A percentile compares a stretch with the other conserved stretches of the same genome.
phyloP scores from a whole-genome alignment of 805 yeast species.

The Metschnikowia sp. region DNA sequence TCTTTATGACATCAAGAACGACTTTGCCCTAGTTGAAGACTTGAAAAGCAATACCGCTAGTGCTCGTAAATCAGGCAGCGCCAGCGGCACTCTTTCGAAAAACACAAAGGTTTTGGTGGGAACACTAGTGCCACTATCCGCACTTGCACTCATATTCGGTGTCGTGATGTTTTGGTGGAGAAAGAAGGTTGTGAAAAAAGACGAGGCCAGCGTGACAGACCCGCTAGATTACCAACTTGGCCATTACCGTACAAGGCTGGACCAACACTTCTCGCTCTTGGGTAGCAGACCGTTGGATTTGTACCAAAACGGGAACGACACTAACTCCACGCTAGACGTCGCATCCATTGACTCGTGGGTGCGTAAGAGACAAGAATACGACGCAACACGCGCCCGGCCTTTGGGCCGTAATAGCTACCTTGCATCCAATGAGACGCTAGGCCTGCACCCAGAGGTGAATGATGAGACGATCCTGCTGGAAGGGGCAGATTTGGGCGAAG shows the following conservation, averaged over 20 bases:
- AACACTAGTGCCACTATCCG: constrained; percentile 34
- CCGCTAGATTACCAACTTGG: constrained; percentile 17
- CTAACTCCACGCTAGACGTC: constrained; percentile 40
- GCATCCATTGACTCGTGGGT: constrained; percentile 53
- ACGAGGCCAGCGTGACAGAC: constrained; percentile 8
- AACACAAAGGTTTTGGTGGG: constrained; percentile 34
- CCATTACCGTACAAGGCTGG: constrained; percentile 17
- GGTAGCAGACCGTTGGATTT: constrained; percentile 13
- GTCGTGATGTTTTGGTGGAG: constrained; percentile 9
- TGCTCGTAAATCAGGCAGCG: constrained; percentile 14
- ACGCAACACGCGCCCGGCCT: constrained; percentile 17
- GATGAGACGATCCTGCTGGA: background rate
- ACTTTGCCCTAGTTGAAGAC: constrained; percentile 30
- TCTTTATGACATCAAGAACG: constrained; percentile 38
- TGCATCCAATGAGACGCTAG: constrained; percentile 29
- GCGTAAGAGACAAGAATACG: constrained; percentile 47
- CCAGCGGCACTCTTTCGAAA: constrained; percentile 16
- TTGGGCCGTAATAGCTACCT: constrained; percentile 23
- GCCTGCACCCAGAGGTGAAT: constrained; percentile 1
- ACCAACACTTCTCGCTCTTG: constrained; percentile 10
- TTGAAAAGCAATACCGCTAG: constrained; percentile 21
- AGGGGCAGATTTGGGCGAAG: background rate
- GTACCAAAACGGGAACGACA: constrained; percentile 23
- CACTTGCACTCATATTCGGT: constrained; percentile 14
- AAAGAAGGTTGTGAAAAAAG: background rate